phyloP scores from a whole-genome alignment of 2,329 filamentous ascomycete genomes.

The Diaporthe australafricana region DNA sequence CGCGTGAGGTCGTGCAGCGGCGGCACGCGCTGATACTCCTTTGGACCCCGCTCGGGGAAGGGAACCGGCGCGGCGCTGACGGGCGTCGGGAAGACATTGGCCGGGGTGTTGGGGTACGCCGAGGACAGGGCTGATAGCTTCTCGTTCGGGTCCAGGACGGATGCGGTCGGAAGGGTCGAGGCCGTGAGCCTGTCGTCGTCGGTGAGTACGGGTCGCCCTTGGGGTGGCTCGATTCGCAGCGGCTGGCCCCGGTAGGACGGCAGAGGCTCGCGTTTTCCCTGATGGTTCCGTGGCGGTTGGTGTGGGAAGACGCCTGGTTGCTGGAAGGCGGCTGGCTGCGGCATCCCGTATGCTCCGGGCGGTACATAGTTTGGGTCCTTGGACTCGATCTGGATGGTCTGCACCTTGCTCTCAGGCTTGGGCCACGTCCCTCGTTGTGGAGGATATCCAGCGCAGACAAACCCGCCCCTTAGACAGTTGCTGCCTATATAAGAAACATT shows the following conservation, averaged over 20 bases:
- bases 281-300: slow-evolving; percentile 45
- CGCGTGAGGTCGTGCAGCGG: slow-evolving; percentile 70
- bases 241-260: slow-evolving; percentile 71
- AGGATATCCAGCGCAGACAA: slow-evolving; percentile 91
- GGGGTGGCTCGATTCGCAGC: slow-evolving; percentile 72
- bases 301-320: slow-evolving; percentile 38
- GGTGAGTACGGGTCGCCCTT: slow-evolving; percentile 64
- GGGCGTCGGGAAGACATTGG: slow-evolving; percentile 71
- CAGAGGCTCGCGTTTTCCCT: slow-evolving; percentile 66
- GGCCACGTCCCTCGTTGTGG: slow-evolving; percentile 82
- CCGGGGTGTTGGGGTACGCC: slow-evolving; percentile 58
- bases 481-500: slow-evolving; percentile 66
- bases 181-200: slow-evolving; percentile 71
- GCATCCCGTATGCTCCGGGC: slow-evolving; percentile 72
- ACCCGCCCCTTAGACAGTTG: slow-evolving; percentile 91
- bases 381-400: slow-evolving; percentile 81
- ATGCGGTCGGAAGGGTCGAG: slow-evolving; percentile 69
- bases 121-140: slow-evolving; percentile 69
- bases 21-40: slow-evolving; percentile 70
- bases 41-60: slow-evolving; percentile 62
- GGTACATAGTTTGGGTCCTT: slow-evolving; percentile 78
- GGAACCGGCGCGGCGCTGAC: slow-evolving; percentile 64
- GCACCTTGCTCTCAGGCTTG: slow-evolving; percentile 78
- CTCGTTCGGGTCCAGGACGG: slow-evolving; percentile 64
- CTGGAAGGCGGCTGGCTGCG: slow-evolving; percentile 53